Evolutionary conservation across 768 basidiomycete species (phyloP).

Genomic region (Panaeolus cyanescens): DNA sequence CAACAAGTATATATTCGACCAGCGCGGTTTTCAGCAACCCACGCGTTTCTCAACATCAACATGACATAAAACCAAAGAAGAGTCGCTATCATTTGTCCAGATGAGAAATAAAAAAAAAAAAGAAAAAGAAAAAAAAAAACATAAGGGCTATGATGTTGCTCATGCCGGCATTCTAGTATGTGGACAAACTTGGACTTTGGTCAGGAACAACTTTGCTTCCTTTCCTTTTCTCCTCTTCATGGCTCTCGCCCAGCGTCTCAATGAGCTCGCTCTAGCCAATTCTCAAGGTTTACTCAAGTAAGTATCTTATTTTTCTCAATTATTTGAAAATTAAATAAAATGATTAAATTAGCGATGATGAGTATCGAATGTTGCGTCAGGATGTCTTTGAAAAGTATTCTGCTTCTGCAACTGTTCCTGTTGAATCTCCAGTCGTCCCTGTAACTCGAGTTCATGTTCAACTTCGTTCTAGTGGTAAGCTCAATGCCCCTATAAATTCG

Average conservation of each 20-base stretch:
- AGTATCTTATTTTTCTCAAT: slow-evolving; percentile 18
- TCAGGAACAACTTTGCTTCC: slow-evolving; percentile 9
- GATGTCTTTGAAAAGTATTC: slow-evolving; percentile 66
- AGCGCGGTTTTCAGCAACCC: too few species aligned
- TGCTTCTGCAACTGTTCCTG: slow-evolving; percentile 28
- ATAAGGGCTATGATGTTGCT: slow-evolving; percentile 13
- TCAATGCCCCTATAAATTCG: not conserved
- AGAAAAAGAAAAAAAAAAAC: slow-evolving; percentile 4
- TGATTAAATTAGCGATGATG: slow-evolving; percentile 57
- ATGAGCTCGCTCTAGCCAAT: slow-evolving; percentile 70
- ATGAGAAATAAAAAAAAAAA: not conserved
- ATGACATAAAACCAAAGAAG: not conserved
- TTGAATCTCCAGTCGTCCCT: slow-evolving; percentile 29
- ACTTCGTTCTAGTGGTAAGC: slow-evolving; percentile 4
- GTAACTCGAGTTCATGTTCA: slow-evolving; percentile 19
- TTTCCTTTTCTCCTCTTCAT: slow-evolving; percentile 28
- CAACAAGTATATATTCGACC: too few species aligned
- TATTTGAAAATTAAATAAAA: not conserved
- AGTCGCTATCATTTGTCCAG: too few species aligned
- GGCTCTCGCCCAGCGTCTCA: slow-evolving; percentile 62
- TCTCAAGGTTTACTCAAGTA: slow-evolving; percentile 67
- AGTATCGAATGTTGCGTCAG: slow-evolving; percentile 70
- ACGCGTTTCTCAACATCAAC: too few species aligned
- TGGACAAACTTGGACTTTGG: not conserved
- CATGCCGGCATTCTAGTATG: slow-evolving; percentile 6